Base-by-base conservation (phyloP, 371 early-diverging fungal genomes). In the Syncephalastrum sp. region DNA sequence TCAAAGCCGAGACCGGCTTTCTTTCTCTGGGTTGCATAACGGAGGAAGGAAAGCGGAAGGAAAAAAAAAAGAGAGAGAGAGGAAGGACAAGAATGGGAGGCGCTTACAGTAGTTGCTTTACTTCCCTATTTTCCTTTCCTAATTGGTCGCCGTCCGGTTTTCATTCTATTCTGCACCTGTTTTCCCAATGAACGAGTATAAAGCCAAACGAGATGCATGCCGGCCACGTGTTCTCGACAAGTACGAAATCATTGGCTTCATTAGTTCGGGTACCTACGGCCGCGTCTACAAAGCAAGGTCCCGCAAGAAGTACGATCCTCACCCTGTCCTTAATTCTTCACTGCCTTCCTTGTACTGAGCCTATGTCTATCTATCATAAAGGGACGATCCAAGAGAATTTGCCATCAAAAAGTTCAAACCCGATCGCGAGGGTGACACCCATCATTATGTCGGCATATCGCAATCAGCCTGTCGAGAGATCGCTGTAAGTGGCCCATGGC, bases 331-430 rank as follows among this genome's bases (percentile, higher is more conserved):
- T 21, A 6, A 16, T 24, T 27, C 25, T 14, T 27, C 3, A 6
- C 50, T 50, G 3, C 14, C 14, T 8, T 14, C 3, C 24, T 24
- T 50, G 23, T 23, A 24, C 27, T 42, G 24, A 17, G 50, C 24
- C 29, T n/a, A 24, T 27, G 27, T 19, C 29, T 41, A 23, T 41
- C 3, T 29, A 10, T 24, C 29, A 42, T 3, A 61, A 33, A 86
- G 87, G 60, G 76, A 80, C 42, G 84, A 82, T 50, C 72, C 61
- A 10, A 77, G 78, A 24, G 83, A 87, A 59, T 91, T 84, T 66
- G 94, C 93, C 13, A 95, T 96, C 52, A 96, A 96, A 65, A 91
- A 93, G 78, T 96, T 96, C 70, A 96, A 95, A 65, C 93, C 95
- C 15, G 97, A 96, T 60, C 87, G 92, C 59, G 97, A 94, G 64